Evolutionary conservation across 2,329 filamentous ascomycete genomes (phyloP).

Genomic region (Talaromyces sp.): DNA sequence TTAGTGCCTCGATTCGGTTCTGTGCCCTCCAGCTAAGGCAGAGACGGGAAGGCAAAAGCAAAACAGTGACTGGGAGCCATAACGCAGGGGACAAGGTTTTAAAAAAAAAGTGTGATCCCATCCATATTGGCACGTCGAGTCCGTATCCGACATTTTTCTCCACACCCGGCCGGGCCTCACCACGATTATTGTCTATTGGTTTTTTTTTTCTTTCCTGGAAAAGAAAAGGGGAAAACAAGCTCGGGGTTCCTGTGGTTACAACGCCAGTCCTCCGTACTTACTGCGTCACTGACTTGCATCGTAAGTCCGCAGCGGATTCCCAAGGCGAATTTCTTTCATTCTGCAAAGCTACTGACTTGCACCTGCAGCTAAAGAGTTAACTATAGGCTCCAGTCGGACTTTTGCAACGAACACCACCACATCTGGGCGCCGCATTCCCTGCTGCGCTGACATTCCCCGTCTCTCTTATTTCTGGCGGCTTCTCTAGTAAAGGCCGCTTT

Average conservation of each 20-base stretch:
- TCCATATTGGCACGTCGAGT: background rate
- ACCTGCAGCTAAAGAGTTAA: background rate
- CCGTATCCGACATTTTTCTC: background rate
- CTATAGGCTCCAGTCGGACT: background rate
- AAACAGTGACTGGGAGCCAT: background rate
- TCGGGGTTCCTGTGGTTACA: background rate
- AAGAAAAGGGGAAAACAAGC: background rate
- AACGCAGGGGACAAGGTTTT: background rate
- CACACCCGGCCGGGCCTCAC: background rate
- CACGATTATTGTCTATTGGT: background rate
- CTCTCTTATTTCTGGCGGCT: background rate
- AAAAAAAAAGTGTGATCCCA: background rate
- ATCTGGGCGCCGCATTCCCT: background rate
- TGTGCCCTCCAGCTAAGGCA: background rate
- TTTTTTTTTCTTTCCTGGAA: background rate
- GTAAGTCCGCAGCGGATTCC: background rate
- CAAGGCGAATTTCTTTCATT: background rate
- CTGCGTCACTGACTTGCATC: background rate
- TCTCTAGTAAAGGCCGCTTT: background rate
- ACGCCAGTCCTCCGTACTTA: background rate
- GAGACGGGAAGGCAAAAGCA: background rate
- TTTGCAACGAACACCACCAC: background rate
- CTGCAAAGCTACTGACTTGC: background rate
- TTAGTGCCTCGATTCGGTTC: slow-evolving; percentile 1
- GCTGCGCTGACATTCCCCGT: background rate